A percentile compares a stretch with the other conserved stretches of the same genome.
These are phyloP conservation scores for Clavulina sp. DNA, from an alignment of 768 basidiomycete species.

Conservation along the genomic window DNA sequence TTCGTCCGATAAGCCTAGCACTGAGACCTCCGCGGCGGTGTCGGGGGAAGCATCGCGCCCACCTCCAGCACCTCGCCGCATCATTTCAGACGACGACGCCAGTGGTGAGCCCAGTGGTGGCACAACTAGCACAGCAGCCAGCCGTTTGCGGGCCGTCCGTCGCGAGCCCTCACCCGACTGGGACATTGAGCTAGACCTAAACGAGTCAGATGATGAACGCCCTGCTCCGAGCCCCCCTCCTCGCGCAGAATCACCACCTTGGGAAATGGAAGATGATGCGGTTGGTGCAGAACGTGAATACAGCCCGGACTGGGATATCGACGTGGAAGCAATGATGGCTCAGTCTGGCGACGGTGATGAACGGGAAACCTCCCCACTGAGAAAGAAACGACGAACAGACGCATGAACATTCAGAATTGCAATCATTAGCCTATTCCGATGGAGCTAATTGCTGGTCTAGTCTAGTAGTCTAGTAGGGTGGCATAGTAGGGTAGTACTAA, in stretches of 20 bases:
- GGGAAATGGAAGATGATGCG: neutral
- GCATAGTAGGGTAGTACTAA: too few relatives aligned
- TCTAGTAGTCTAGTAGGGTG: too few relatives aligned
- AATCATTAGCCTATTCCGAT: too few relatives aligned
- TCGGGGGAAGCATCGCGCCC: too few relatives aligned
- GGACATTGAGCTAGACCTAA: slow-evolving; percentile 4
- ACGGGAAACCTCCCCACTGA: neutral
- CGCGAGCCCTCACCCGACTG: neutral
- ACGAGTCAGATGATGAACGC: neutral
- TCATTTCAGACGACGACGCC: too few relatives aligned
- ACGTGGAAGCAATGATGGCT: slow-evolving; percentile 19
- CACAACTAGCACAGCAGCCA: too few relatives aligned
- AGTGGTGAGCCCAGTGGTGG: too few relatives aligned
- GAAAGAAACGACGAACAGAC: neutral
- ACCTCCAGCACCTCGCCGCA: too few relatives aligned
- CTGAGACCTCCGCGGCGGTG: neutral
- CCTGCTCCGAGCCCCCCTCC: slow-evolving; percentile 1
- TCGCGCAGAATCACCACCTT: neutral
- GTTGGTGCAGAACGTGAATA: slow-evolving; percentile 20
- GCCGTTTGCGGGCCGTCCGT: too few relatives aligned
- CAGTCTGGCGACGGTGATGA: too few relatives aligned
- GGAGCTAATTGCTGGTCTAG: too few relatives aligned
- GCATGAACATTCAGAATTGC: neutral
- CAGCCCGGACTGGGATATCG: slow-evolving; percentile 62
- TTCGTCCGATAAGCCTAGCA: too few relatives aligned